A percentile compares a stretch with the other conserved stretches of the same genome.
These are phyloP conservation scores for Suillus tomentosus DNA, from an alignment of 768 basidiomycete genomes.

Conservation along the genomic window DNA sequence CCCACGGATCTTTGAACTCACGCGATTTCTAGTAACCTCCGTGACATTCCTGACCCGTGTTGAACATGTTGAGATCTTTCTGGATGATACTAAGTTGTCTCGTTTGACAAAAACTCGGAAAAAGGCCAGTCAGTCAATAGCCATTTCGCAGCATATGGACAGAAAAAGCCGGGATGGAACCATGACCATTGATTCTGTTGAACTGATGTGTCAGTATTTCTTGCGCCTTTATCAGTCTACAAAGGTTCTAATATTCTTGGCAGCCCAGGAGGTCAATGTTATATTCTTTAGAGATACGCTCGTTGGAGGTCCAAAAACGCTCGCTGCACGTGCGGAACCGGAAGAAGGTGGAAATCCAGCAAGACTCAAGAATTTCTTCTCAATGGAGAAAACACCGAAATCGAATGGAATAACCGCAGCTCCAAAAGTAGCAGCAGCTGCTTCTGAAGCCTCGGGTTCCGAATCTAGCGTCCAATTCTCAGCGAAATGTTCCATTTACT, in stretches of 20 bases:
- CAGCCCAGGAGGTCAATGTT: background rate
- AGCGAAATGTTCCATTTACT: slow-evolving; percentile 11
- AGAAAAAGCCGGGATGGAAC: background rate
- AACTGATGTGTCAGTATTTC: slow-evolving; percentile 4
- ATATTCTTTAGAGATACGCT: background rate
- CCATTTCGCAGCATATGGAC: background rate
- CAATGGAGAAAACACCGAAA: background rate
- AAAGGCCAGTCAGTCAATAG: background rate
- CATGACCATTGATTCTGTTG: slow-evolving; percentile 5
- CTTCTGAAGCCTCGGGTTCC: background rate
- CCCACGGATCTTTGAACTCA: slow-evolving; percentile 46
- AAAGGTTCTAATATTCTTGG: background rate
- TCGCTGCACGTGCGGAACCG: background rate
- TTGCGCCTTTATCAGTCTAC: background rate
- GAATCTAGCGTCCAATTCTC: background rate
- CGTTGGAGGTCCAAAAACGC: background rate
- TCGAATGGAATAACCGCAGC: background rate
- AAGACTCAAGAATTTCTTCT: slow-evolving; percentile 4
- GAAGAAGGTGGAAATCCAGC: slow-evolving; percentile 9
- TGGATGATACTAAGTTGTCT: background rate
- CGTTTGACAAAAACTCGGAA: slow-evolving; percentile 1
- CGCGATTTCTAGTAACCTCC: slow-evolving; percentile 48
- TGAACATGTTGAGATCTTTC: slow-evolving; percentile 7
- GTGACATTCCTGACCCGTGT: slow-evolving; percentile 51
- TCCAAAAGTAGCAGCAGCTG: background rate